Base-by-base conservation (phyloP, 1,284 basidiomycete species). In the Meripilus lineatus region DNA sequence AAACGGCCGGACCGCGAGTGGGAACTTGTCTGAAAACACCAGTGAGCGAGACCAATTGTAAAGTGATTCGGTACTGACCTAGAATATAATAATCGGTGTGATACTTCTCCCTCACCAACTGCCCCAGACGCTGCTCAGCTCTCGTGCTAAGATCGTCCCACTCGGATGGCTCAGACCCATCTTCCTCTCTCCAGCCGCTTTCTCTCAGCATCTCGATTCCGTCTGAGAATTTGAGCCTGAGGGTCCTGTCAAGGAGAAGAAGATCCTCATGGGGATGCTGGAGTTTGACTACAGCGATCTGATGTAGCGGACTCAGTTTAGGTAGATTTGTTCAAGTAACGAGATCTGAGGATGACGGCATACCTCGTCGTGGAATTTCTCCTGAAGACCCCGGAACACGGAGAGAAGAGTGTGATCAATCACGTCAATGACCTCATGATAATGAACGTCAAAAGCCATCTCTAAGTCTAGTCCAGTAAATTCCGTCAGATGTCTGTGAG, bases 391-490 rank as follows among this genome's bases (percentile, higher is more conserved):
- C 41, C 55, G 57, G 53, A 72, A 71, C 38, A 72, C 62, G 40
- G 55, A 43, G 51, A 65, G 63, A 51, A 72, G 57, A 49, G 68
- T 61, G 14, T 58, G 61, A 53, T 72, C 70, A 35, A 72, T 58
- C 38, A 64, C 55, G 37, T 69, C 62, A 47, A 70, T 51, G 20
- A 66, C 66, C 46, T 67, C 83, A 63, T 84, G 77, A 61, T 87
- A 87, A 63, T 84, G 74, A 56, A 75, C 75, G 47, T 82, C 73
- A 53, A 85, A 79, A 4, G 76, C 72, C 82, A 86, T 84, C 62
- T 85, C 82, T 49, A 85, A 65, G 70, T 85, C 83, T 46, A 86
- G 70, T 37, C 82, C 82, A 47, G 75, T 82, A 62, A 84, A 87
- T 65, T 87, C 83, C 50, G 83, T 87, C 68, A 87, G 66, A 64